A percentile compares a stretch with the other conserved stretches of the same genome.
Conservation (phyloP, 2,329 filamentous ascomycete species). For the Diaporthe eres region DNA sequence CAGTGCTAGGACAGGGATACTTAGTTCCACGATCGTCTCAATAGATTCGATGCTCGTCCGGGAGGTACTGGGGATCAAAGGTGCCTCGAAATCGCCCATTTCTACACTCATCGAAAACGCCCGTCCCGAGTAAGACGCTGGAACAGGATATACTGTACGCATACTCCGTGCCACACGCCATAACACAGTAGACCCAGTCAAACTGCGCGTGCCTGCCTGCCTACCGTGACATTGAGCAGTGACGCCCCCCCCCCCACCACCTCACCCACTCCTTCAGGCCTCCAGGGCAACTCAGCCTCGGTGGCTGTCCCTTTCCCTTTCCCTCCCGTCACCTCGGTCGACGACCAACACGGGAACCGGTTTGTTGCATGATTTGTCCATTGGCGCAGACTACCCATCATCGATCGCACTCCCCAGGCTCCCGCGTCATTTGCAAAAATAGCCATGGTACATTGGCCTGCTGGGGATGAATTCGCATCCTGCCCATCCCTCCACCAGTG, state of each 20-base stretch:
- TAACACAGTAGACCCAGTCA: not conserved
- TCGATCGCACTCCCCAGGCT: not conserved
- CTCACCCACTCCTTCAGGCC: not conserved
- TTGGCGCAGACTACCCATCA: conserved; percentile 19
- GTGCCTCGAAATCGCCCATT: conserved; percentile 11
- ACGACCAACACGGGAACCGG: not conserved
- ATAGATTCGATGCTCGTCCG: conserved; percentile 7
- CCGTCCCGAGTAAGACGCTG: not conserved
- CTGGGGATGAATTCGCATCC: conserved; percentile 23
- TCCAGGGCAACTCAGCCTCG: conserved; percentile 12
- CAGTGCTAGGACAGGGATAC: conserved; percentile 23
- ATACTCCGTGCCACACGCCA: no score
- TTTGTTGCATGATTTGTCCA: not conserved
- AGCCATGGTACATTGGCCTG: conserved; percentile 22
- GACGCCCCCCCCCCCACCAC: not conserved
- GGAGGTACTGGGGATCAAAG: not conserved
- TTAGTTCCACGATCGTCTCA: conserved; percentile 10
- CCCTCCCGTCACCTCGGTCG: not conserved
- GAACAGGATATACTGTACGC: not conserved
- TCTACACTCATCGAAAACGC: conserved; percentile 9
- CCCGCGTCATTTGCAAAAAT: conserved; percentile 31
- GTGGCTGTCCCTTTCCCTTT: not conserved
- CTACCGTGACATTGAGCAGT: not conserved
- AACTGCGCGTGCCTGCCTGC: not conserved
- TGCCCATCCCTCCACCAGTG: conserved; percentile 15